Evolutionary conservation across 331 rosid species (phyloP), one percentile per base, ranked within the genome.

Genomic region (Malus hybrid): DNA sequence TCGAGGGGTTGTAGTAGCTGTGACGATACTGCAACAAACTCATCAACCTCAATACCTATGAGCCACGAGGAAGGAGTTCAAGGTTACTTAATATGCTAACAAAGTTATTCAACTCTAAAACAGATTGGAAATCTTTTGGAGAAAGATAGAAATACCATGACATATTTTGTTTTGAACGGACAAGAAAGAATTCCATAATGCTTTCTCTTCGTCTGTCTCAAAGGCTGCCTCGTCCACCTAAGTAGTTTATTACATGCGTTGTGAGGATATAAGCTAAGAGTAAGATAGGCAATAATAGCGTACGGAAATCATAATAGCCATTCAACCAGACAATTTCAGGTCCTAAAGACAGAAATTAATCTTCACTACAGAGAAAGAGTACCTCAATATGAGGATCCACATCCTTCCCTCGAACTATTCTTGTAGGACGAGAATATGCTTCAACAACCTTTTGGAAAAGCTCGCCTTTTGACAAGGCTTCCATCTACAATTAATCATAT

Each of bases 391-490:
- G 61, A 77, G 83, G 63, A 74, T 84, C 86, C 62, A 80, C 79
- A 34, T 91, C 90, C 86, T 91, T 94, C 71, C 97, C 98, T 18
- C 95, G 94, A 44, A 90, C 96, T 83, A 94, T 94, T 90, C 98
- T 88, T n/a, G 97, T 90, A 6, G 97, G 98, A 32, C 97, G 85
- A 64, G 97, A 90, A 88, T 91, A 94, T 70, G 97, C 97, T 86
- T 94, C 98, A 69, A 91, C 87, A 31, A 94, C 89, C 82, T 86
- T 94, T 28, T 91, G 86, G 67, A 91, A 86, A 82, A 88, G 89
- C 69, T 71, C 22, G 42, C 91, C 91, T 72, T 85, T 88, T 20
- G 88, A 86, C 82, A 94, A 78, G 76, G 85, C 89, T 86, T 90
- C 93, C 97, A 94, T 90, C 98, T 94, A 85, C 36, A 85, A 80